These are phyloP conservation scores for Ramularia endophylla DNA, from an alignment of 2,329 filamentous ascomycete species.

Conservation along the genomic window DNA sequence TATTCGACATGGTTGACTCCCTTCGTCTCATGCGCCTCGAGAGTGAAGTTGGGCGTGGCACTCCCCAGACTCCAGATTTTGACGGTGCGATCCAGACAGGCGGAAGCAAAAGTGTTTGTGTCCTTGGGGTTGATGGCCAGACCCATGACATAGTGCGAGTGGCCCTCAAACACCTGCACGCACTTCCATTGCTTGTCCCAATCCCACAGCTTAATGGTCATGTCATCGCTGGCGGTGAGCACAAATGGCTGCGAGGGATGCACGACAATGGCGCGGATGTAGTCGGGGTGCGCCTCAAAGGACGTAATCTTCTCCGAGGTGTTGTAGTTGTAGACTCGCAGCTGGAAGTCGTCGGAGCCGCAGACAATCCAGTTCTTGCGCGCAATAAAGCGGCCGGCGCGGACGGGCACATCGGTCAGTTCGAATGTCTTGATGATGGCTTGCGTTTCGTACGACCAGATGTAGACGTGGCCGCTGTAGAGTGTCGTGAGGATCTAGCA, in stretches of 20 bases:
- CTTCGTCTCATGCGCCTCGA: constrained; percentile 95
- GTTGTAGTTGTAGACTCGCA: constrained; percentile 97
- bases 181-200: constrained; percentile 99
- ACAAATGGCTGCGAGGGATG: constrained; percentile 95
- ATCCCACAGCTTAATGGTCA: constrained; percentile 98
- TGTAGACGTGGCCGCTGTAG: constrained; percentile 98
- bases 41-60: constrained; percentile 88
- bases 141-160: constrained; percentile 96
- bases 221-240: constrained; percentile 92
- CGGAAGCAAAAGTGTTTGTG: constrained; percentile 59
- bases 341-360: constrained; percentile 85
- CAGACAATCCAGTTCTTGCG: constrained; percentile 81
- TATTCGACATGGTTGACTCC: constrained; percentile 98
- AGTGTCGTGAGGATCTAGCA: constrained; percentile 80
- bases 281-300: constrained; percentile 97
- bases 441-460: constrained; percentile 97
- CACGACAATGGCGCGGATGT: constrained; percentile 93
- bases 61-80: constrained; percentile 98
- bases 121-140: constrained; percentile 97
- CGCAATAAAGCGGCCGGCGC: constrained; percentile 92
- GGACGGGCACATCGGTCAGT: constrained; percentile 94
- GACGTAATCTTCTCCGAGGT: constrained; percentile 97
- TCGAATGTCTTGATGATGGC: constrained; percentile 99
- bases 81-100: constrained; percentile 91
- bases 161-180: constrained; percentile 92